A percentile compares a stretch with the other conserved stretches of the same genome.
These are phyloP conservation scores for Kurtzmaniella cleridarum DNA, from an alignment of 805 yeast genomes.

Conservation along the genomic window DNA sequence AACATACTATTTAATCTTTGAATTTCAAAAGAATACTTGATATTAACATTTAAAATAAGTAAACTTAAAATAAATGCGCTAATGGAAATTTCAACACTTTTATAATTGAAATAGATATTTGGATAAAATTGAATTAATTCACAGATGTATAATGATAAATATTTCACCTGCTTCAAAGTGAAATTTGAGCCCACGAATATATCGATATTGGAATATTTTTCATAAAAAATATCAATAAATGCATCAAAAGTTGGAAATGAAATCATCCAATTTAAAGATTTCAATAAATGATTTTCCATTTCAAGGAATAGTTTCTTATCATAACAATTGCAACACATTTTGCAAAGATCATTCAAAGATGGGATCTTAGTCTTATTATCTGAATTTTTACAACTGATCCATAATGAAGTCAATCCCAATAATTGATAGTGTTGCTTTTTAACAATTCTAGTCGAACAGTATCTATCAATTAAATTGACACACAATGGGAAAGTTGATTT, in stretches of 20 bases:
- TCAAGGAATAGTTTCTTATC: constrained; percentile 52
- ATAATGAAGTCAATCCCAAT: constrained; percentile 38
- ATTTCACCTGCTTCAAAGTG: constrained; percentile 41
- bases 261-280: constrained; percentile 60
- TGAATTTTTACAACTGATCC: constrained; percentile 42
- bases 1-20: constrained; percentile 4
- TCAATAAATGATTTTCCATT: constrained; percentile 65
- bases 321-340: constrained; percentile 55
- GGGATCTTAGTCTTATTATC: constrained; percentile 58
- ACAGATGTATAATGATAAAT: constrained; percentile 57
- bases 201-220: not conserved
- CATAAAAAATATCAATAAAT: constrained; percentile 49
- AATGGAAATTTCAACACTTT: constrained; percentile 46
- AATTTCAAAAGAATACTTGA: constrained; percentile 5
- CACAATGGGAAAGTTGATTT: constrained; percentile 39
- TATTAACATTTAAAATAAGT: constrained; percentile 25
- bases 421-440: constrained; percentile 42
- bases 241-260: constrained; percentile 59
- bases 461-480: constrained; percentile 40
- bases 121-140: constrained; percentile 63
- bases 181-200: constrained; percentile 1
- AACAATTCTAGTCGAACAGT: constrained; percentile 40
- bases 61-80: constrained; percentile 40
- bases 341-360: constrained; percentile 44
- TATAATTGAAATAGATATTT: constrained; percentile 50